phyloP scores from a whole-genome alignment of 1,284 basidiomycete species.

The Rhodotorula sp. region DNA sequence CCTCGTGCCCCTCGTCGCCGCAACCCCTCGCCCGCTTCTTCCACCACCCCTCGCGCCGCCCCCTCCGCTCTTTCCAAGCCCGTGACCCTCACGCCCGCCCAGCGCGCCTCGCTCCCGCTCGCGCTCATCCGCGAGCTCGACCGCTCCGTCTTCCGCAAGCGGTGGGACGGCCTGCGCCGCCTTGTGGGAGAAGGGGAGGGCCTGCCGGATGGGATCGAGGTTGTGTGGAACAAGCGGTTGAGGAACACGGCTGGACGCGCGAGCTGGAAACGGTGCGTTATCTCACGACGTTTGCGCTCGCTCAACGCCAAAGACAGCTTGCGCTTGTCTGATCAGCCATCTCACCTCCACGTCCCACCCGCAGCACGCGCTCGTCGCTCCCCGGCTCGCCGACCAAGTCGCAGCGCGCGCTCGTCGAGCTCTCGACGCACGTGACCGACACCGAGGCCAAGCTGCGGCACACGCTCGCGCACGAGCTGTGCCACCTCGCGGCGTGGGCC shows the following conservation, averaged over 20 bases:
- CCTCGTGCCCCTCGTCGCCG: neutral
- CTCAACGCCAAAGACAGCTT: neutral
- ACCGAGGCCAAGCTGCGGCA: constrained; percentile 70
- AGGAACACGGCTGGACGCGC: constrained; percentile 75
- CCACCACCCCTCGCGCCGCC: neutral
- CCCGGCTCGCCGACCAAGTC: constrained; percentile 44
- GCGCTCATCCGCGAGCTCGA: constrained; percentile 31
- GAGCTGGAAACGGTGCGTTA: constrained; percentile 63
- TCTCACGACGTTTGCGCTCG: neutral
- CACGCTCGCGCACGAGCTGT: constrained; percentile 83
- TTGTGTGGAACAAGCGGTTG: constrained; percentile 73
- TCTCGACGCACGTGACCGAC: constrained; percentile 75
- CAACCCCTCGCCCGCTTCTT: neutral
- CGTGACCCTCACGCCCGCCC: constrained; percentile 13
- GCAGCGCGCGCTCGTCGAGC: constrained; percentile 59
- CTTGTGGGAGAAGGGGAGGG: constrained; percentile 48
- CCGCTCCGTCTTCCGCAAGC: constrained; percentile 25
- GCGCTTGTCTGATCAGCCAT: too few species aligned
- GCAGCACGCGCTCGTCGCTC: constrained; percentile 35
- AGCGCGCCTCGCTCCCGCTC: constrained; percentile 23
- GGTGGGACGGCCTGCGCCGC: constrained; percentile 18
- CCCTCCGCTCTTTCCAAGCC: neutral
- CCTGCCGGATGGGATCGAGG: constrained; percentile 61
- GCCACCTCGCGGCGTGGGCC: constrained; percentile 79
- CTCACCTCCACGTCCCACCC: constrained; percentile 48